A percentile compares a stretch with the other conserved stretches of the same genome.
Evolutionary conservation across 2,329 filamentous ascomycete species (phyloP).

Genomic region (Microdochium trichocladiopsis): DNA sequence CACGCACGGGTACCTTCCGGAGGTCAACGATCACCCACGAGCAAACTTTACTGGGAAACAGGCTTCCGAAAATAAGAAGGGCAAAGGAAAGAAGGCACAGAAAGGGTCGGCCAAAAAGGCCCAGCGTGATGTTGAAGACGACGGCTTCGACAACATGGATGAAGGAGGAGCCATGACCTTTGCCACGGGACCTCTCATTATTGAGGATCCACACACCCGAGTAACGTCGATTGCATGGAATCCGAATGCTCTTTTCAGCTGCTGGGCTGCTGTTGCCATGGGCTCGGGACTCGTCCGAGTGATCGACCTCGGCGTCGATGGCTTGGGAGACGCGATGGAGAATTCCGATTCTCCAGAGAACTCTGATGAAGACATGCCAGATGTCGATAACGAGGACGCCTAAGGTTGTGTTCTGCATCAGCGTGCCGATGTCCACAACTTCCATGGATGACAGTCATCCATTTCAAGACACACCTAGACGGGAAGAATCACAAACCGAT

Average conservation of each 20-base stretch:
- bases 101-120: too few species aligned
- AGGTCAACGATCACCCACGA: conserved; percentile 39
- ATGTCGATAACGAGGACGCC: neutral
- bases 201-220: conserved; percentile 57
- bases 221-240: conserved; percentile 62
- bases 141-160: conserved; percentile 17
- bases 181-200: conserved; percentile 32
- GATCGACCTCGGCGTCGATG: conserved; percentile 53
- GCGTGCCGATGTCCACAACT: neutral
- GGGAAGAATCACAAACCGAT: too few species aligned
- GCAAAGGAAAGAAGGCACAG: conserved; percentile 13
- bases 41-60: conserved; percentile 27
- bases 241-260: conserved; percentile 56
- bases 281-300: conserved; percentile 60
- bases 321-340: neutral
- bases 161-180: conserved; percentile 13
- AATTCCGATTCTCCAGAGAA: neutral
- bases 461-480: too few species aligned
- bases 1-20: conserved; percentile 41
- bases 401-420: too few species aligned
- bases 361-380: neutral
- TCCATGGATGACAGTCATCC: neutral
- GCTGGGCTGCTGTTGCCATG: conserved; percentile 60
- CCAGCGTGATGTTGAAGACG: conserved; percentile 10
- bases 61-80: conserved; percentile 7